phyloP scores from a whole-genome alignment of 495 filamentous ascomycete genomes.

The Neurospora sp. region DNA sequence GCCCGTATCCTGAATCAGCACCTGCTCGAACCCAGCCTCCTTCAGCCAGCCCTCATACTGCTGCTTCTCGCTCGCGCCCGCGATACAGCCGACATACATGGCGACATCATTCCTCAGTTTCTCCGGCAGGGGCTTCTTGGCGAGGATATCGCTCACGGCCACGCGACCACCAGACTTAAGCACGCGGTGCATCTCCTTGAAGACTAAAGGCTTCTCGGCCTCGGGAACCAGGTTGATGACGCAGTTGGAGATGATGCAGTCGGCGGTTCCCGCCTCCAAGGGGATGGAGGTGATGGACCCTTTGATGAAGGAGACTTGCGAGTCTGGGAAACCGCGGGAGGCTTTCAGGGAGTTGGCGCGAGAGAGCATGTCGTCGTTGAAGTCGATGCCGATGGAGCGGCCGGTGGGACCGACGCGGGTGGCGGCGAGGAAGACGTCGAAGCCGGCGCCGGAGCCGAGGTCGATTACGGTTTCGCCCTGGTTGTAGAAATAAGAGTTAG shows the following conservation, averaged over 20 bases:
- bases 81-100: conserved; percentile 52
- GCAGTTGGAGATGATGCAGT: conserved; percentile 51
- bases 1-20: conserved; percentile 28
- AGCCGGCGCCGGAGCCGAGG: conserved; percentile 52
- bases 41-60: conserved; percentile 48
- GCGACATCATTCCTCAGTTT: conserved; percentile 37
- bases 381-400: conserved; percentile 54
- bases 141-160: conserved; percentile 56
- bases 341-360: conserved; percentile 38
- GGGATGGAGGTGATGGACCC: conserved; percentile 43
- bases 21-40: conserved; percentile 39
- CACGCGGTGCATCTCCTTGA: conserved; percentile 52
- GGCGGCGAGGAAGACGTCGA: conserved; percentile 54
- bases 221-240: conserved; percentile 57
- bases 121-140: conserved; percentile 40
- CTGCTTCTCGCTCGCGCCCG: conserved; percentile 43
- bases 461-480: conserved; percentile 57
- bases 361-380: conserved; percentile 57
- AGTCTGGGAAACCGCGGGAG: conserved; percentile 9
- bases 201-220: conserved; percentile 45
- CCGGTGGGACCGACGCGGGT: conserved; percentile 45
- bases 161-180: conserved; percentile 51
- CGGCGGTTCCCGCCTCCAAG: conserved; percentile 31
- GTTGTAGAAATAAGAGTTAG: background rate
- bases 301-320: conserved; percentile 44